Evolutionary conservation across 805 yeast genomes (phyloP), one percentile per base, ranked within the genome.

Genomic region (Sungouiozyma intestinalis): DNA sequence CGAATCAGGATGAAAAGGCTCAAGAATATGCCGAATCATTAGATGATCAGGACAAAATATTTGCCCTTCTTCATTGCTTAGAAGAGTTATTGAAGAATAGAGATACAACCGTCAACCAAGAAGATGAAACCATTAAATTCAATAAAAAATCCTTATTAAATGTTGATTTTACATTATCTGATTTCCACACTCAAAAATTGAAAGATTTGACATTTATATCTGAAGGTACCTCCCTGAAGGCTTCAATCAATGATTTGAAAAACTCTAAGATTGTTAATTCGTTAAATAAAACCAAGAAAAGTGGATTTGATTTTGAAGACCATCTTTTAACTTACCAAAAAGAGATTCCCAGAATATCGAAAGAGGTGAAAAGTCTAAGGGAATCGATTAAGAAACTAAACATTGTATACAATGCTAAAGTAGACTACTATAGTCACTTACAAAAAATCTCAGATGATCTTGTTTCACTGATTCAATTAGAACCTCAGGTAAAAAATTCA

Each of bases 361-460:
- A 45, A 35, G 63, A 57, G 37, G 49, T 48, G 33, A 60, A 56
- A 34, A 35, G 16, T 3, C 38, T 57, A 6, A 55, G 57, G 38
- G 81, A 74, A 45, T 52, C 73, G 13, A 67, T 74, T 34, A 71
- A 73, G 16, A 65, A 67, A 35, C 65, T 79, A 46, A 77, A 85
- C 48, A 72, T 73, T 27, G 71, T 84, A 1, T 90, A 79, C 63
- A 92, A 90, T 60, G 66, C 79, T n/a, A 76, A 90, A 40, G 73
- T 90, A 33, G 82, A 74, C 35, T 92, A 88, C 59, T 92, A 80
- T 64, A 77, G 79, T 51, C 88, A 85, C 46, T 69, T 92, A 24
- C 98, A 92, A 60, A 80, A 72, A 40, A 72, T 88, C 18, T 86
- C 97, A 0, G 97, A 92, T 61, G 78, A 79, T 35, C 88, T 90